phyloP scores from a whole-genome alignment of 257 asterid species.

The Plectranthus barbatus region DNA sequence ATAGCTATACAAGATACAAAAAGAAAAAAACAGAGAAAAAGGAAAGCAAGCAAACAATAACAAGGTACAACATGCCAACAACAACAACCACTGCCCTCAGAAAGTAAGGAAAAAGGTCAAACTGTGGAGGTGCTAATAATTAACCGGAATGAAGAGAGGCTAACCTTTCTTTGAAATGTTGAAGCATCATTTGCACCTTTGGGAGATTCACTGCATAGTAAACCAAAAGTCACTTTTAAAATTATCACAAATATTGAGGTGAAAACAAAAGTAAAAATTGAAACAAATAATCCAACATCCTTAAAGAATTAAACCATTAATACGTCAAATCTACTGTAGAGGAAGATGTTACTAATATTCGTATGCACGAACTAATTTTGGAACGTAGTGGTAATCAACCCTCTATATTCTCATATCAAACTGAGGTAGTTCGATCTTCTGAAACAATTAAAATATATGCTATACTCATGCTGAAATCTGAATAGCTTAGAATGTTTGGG shows the following conservation, averaged over 20 bases:
- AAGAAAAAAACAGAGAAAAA: neutral
- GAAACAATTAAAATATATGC: neutral
- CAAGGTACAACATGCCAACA: neutral
- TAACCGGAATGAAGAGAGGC: no score
- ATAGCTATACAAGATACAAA: neutral
- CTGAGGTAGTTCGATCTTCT: neutral
- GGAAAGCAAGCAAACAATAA: neutral
- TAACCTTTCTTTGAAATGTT: slow-evolving; percentile 94
- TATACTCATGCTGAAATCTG: neutral
- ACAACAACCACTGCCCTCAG: slow-evolving; percentile 2
- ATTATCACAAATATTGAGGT: neutral
- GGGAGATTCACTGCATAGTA: slow-evolving; percentile 85
- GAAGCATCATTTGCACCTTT: slow-evolving; percentile 99
- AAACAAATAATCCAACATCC: neutral
- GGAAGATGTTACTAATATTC: neutral
- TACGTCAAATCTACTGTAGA: slow-evolving; percentile 1
- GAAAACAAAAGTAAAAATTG: neutral
- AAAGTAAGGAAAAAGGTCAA: slow-evolving; percentile 6
- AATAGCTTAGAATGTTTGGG: neutral
- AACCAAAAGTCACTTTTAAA: slow-evolving; percentile 10
- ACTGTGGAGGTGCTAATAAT: neutral
- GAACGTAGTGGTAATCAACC: neutral
- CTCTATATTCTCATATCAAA: neutral
- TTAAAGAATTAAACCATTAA: neutral
- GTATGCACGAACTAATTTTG: neutral